Evolutionary conservation across 345 rosid genomes (phyloP).

Genomic region (Fremontodendron californicum): DNA sequence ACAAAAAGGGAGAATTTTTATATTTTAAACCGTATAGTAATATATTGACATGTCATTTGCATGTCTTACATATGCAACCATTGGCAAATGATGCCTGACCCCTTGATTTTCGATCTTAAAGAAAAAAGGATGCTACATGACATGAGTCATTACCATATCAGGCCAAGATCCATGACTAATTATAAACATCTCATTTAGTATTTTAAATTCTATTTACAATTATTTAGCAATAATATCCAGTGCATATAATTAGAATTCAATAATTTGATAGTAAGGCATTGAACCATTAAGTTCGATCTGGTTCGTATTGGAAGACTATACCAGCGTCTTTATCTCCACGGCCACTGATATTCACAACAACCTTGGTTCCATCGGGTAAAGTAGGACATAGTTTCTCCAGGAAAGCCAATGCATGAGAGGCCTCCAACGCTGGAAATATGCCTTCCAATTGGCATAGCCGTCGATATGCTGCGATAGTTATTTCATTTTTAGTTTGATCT

Average conservation of each 20-base stretch:
- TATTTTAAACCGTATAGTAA: too few relatives aligned
- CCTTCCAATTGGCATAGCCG: constrained; percentile 61
- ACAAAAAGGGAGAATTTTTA: too few relatives aligned
- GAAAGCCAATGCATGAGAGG: constrained; percentile 73
- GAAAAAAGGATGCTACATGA: too few relatives aligned
- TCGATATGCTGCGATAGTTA: constrained; percentile 40
- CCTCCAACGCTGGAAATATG: constrained; percentile 70
- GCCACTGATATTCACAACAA: constrained; percentile 70
- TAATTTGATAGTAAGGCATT: not conserved
- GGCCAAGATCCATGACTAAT: too few relatives aligned
- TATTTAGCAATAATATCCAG: not conserved
- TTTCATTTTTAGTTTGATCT: not conserved
- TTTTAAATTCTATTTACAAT: not conserved
- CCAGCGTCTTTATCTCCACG: constrained; percentile 64
- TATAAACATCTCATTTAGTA: too few relatives aligned
- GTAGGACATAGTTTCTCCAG: constrained; percentile 64
- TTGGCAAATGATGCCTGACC: too few relatives aligned
- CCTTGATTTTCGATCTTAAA: too few relatives aligned
- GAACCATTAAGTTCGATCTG: not conserved
- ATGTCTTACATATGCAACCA: too few relatives aligned
- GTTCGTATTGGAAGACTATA: not conserved
- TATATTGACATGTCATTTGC: too few relatives aligned
- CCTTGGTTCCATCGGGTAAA: constrained; percentile 43
- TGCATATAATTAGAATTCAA: not conserved
- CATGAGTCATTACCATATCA: too few relatives aligned